Evolutionary conservation across 805 yeast genomes (phyloP), one percentile per base, ranked within the genome.

Genomic region (Martiniozyma abietophila): DNA sequence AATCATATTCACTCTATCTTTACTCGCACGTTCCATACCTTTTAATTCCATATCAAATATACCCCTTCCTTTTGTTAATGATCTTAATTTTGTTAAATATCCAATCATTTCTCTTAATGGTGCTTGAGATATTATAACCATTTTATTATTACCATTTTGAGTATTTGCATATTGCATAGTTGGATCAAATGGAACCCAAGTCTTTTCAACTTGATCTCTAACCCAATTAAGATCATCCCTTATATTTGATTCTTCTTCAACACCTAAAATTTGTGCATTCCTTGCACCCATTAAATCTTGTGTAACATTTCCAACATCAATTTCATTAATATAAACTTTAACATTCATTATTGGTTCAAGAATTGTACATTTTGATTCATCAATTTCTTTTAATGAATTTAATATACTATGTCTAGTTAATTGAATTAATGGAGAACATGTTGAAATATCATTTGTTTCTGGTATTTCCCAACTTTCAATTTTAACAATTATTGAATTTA

Each of bases 21-120:
- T 56, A 3, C 74, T 59, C 1, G 80, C 80, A 33, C 76, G 61
- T 44, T 76, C 74, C 80, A 85, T 85, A 3, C 85, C 82, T 25
- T 64, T 55, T 44, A 78, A 81, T 10, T 71, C 67, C 95, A 89
- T 83, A 40, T 75, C 74, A 54, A 82, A 86, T 2, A 76, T 70
- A 2, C 88, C 95, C 27, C 95, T 67, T 2, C 98, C 98, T 50
- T 85, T 86, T 0, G 96, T 88, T 46, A 86, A 61, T 24, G 92
- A 78, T 47, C 97, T 61, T 29, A 92, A 61, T 41, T 71, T 73
- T 8, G 77, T 74, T 39, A 85, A 65, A 53, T 92, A 92, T 1
- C 96, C 95, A 31, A 86, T 71, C 95, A 92, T 86, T 41, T 80
- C 94, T 40, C 78, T 69, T 50, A 92, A 62, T 4, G 98, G 96